A percentile compares a stretch with the other conserved stretches of the same genome.
Evolutionary conservation across 306 rosid species (phyloP).

Genomic region (Dryas octopetala): DNA sequence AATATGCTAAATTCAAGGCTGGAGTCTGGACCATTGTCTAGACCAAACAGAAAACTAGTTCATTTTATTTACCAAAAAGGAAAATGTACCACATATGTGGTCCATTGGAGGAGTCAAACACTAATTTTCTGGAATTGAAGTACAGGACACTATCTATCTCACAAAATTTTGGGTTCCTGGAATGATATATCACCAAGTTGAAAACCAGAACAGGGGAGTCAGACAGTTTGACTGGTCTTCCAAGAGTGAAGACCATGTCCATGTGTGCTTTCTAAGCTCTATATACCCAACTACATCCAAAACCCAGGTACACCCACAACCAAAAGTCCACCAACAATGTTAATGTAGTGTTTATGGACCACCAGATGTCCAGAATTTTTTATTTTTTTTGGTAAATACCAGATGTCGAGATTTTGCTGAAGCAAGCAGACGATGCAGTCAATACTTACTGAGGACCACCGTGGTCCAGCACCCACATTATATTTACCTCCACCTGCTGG

Average conservation of each 20-base stretch:
- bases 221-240: slow-evolving; percentile 21
- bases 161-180: not conserved
- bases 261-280: not conserved
- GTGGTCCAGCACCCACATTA: slow-evolving; percentile 38
- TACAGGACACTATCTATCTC: not conserved
- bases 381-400: no score
- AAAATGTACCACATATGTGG: no score
- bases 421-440: no score
- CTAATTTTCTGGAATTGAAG: not conserved
- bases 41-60: not conserved
- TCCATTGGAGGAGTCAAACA: no score
- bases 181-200: slow-evolving; percentile 9
- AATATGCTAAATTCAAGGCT: slow-evolving; percentile 31
- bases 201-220: not conserved
- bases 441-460: slow-evolving; percentile 27
- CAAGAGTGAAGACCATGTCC: not conserved
- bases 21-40: no score
- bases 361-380: not conserved
- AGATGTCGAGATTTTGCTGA: not conserved
- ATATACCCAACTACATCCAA: not conserved
- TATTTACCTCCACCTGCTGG: slow-evolving; percentile 34
- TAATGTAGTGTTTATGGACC: not conserved
- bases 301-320: not conserved
- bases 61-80: not conserved
- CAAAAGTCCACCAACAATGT: not conserved